These are phyloP conservation scores for Leccinum arenicola DNA, from an alignment of 768 basidiomycete genomes.

Conservation along the genomic window DNA sequence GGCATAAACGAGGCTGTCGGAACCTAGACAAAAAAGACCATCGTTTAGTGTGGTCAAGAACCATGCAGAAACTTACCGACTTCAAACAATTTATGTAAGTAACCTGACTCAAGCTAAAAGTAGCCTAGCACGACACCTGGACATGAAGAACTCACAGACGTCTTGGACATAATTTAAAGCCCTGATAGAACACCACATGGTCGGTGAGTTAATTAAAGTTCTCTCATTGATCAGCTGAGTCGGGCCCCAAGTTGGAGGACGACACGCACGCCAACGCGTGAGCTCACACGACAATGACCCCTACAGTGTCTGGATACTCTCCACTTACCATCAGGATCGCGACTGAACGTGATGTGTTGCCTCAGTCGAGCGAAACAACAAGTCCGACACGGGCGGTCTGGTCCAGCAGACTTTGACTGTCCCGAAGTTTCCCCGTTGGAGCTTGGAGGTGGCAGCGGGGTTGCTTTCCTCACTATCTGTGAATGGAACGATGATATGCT, in stretches of 20 bases:
- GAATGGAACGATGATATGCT: background rate
- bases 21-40: slow-evolving; percentile 1
- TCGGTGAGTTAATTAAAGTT: slow-evolving; percentile 18
- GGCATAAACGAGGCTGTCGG: slow-evolving; percentile 7
- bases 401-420: slow-evolving; percentile 3
- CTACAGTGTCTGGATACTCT: background rate
- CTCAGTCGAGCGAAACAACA: slow-evolving; percentile 1
- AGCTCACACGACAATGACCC: background rate
- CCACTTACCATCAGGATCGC: slow-evolving; percentile 11
- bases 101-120: background rate
- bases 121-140: background rate
- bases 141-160: slow-evolving; percentile 3
- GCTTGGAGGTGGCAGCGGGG: slow-evolving; percentile 11
- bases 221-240: slow-evolving; percentile 10
- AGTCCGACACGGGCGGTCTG: slow-evolving; percentile 7
- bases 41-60: slow-evolving; percentile 11
- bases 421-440: background rate
- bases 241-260: background rate
- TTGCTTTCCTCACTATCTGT: background rate
- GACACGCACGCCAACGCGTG: background rate
- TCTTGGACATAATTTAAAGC: background rate
- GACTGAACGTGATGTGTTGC: background rate
- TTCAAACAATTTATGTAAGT: slow-evolving; percentile 1
- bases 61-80: background rate
- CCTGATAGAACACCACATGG: slow-evolving; percentile 10